A percentile compares a stretch with the other conserved stretches of the same genome.
Evolutionary conservation across 176 grass and related monocot genomes (phyloP).

Genomic region (Triticum monococcum): DNA sequence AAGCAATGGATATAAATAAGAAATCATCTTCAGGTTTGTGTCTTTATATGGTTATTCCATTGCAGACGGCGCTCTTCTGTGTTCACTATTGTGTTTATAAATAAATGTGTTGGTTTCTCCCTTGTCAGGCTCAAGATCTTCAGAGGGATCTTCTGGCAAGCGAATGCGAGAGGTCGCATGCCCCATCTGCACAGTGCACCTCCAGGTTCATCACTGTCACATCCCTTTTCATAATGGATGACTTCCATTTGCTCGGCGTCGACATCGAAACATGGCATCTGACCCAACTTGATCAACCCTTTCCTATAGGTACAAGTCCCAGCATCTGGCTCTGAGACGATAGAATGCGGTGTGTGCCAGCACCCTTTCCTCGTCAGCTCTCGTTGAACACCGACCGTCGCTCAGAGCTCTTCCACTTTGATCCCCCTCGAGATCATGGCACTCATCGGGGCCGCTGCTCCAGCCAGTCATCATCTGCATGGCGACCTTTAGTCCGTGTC

Average conservation of each 20-base stretch:
- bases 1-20: slow-evolving; percentile 95
- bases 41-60: not conserved
- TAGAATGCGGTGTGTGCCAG: slow-evolving; percentile 91
- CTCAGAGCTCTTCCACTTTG: no score
- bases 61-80: not conserved
- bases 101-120: not conserved
- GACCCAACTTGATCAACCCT: not conserved
- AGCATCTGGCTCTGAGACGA: slow-evolving; percentile 80
- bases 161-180: slow-evolving; percentile 89
- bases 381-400: slow-evolving; percentile 25
- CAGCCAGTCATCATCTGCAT: not conserved
- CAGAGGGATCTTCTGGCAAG: slow-evolving; percentile 64
- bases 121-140: slow-evolving; percentile 56
- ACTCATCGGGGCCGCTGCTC: not conserved
- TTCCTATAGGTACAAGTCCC: slow-evolving; percentile 77
- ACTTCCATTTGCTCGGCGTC: rapidly evolving
- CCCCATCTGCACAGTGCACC: slow-evolving; percentile 88
- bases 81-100: not conserved
- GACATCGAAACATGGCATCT: not conserved
- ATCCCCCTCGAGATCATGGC: not conserved
- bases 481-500: not conserved
- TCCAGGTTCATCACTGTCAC: slow-evolving; percentile 52
- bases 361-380: slow-evolving; percentile 97
- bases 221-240: not conserved
- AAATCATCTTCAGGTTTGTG: slow-evolving; percentile 79